Evolutionary conservation across 495 filamentous ascomycete genomes (phyloP).

Genomic region (Lepidopterella palustris): DNA sequence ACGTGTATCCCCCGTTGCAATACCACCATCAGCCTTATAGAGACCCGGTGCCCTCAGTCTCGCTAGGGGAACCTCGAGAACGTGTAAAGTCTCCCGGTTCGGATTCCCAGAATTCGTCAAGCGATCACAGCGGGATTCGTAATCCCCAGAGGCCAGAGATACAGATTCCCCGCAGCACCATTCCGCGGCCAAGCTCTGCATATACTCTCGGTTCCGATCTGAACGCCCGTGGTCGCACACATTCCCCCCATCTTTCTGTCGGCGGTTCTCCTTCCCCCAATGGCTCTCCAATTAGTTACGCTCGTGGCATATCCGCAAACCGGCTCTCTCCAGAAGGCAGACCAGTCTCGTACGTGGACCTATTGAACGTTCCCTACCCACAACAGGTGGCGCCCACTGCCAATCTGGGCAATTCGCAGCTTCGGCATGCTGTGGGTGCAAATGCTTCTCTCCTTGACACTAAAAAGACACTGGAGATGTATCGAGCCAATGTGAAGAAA

Average conservation of each 20-base stretch:
- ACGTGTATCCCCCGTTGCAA: constrained; percentile 40
- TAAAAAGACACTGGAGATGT: constrained; percentile 93
- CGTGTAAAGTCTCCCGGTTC: constrained; percentile 21
- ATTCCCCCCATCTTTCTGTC: constrained; percentile 44
- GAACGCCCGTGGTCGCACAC: constrained; percentile 54
- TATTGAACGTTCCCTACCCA: constrained; percentile 79
- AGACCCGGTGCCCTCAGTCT: constrained; percentile 7
- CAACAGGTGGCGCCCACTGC: constrained; percentile 70
- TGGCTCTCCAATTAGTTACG: constrained; percentile 31
- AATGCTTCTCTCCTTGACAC: constrained; percentile 86
- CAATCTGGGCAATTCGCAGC: constrained; percentile 69
- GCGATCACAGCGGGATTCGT: constrained; percentile 14
- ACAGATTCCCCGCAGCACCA: constrained; percentile 41
- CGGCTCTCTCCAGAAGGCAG: constrained; percentile 67
- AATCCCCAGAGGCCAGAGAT: constrained; percentile 15
- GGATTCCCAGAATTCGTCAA: constrained; percentile 23
- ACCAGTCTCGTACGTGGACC: constrained; percentile 74
- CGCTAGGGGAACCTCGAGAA: constrained; percentile 6
- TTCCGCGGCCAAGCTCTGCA: constrained; percentile 61
- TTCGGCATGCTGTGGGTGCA: constrained; percentile 71
- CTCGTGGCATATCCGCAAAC: constrained; percentile 25
- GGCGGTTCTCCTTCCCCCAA: constrained; percentile 42
- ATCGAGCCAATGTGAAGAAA: constrained; percentile 92
- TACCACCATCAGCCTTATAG: constrained; percentile 47
- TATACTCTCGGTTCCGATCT: constrained; percentile 67